Conservation (phyloP, 805 yeast genomes). For the Lachancea nothofagi region DNA sequence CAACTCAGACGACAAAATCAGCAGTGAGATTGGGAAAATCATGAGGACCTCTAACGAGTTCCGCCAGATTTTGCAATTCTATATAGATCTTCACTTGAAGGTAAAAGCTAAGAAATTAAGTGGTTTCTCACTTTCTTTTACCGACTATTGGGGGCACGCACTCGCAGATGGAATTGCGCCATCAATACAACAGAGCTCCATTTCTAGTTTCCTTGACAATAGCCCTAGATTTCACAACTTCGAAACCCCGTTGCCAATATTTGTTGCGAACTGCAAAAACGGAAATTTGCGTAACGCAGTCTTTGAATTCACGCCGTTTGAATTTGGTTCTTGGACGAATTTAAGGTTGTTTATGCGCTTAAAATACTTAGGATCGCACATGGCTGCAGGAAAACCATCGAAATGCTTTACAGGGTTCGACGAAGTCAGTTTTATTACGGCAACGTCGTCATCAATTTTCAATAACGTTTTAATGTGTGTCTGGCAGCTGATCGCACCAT, state of each 20-base stretch:
- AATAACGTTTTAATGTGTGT: constrained; percentile 48
- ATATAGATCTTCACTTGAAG: constrained; percentile 47
- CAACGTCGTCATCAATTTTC: constrained; percentile 59
- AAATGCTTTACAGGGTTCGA: constrained; percentile 50
- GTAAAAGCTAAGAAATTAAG: constrained; percentile 46
- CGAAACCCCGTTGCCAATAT: constrained; percentile 47
- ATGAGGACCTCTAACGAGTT: constrained; percentile 26
- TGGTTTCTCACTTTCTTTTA: constrained; percentile 53
- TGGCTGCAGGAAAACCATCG: constrained; percentile 40
- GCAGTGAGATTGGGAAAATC: constrained; percentile 9
- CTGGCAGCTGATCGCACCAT: constrained; percentile 36
- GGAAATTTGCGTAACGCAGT: constrained; percentile 34
- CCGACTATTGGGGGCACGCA: constrained; percentile 69
- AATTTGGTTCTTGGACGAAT: constrained; percentile 64
- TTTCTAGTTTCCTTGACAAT: constrained; percentile 26
- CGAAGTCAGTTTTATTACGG: constrained; percentile 54
- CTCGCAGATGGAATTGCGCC: constrained; percentile 37
- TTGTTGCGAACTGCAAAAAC: constrained; percentile 38
- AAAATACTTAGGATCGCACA: constrained; percentile 47
- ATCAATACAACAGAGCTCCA: constrained; percentile 37
- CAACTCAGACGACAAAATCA: constrained; percentile 16
- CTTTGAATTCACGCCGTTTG: constrained; percentile 59
- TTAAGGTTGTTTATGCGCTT: constrained; percentile 44
- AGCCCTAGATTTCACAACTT: constrained; percentile 33
- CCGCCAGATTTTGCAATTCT: constrained; percentile 40